phyloP scores from a whole-genome alignment of 352 stramenopile species.

The Phytophthora constricta region DNA sequence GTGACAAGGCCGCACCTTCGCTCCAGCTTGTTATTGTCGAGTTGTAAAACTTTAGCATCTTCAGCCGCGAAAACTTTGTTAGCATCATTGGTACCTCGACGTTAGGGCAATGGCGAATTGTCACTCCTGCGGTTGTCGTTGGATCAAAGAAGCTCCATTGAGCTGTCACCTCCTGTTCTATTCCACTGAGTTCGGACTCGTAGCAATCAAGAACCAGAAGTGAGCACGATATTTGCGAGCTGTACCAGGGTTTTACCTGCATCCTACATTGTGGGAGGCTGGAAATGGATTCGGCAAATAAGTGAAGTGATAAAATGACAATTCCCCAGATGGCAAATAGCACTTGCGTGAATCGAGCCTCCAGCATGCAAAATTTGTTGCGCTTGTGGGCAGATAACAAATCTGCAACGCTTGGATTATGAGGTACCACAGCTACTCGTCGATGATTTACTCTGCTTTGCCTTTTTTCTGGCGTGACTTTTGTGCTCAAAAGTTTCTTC shows the following conservation, averaged over 20 bases:
- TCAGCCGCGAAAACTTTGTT: slow-evolving; percentile 35
- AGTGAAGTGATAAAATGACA: slow-evolving; percentile 26
- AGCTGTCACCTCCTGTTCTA: slow-evolving; percentile 13
- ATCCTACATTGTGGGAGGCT: slow-evolving; percentile 27
- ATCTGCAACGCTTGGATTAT: not conserved
- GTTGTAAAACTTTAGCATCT: slow-evolving; percentile 54
- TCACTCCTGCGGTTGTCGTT: slow-evolving; percentile 27
- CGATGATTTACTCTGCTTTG: not conserved
- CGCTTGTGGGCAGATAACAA: not conserved
- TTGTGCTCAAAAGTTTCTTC: slow-evolving; percentile 34
- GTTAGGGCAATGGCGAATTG: slow-evolving; percentile 45
- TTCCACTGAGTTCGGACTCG: slow-evolving; percentile 10
- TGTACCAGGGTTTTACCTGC: slow-evolving; percentile 39
- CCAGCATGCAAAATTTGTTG: not conserved
- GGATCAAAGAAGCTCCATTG: slow-evolving; percentile 32
- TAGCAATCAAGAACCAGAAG: slow-evolving; percentile 37
- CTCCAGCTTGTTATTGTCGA: slow-evolving; percentile 42
- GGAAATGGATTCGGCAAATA: slow-evolving; percentile 9
- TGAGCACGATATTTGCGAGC: slow-evolving; percentile 27
- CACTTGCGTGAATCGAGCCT: slow-evolving; percentile 4
- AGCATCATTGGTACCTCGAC: slow-evolving; percentile 41
- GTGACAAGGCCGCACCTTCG: slow-evolving; percentile 30
- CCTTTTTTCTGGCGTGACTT: not conserved
- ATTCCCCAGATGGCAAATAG: slow-evolving; percentile 31
- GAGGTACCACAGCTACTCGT: not conserved